A percentile compares a stretch with the other conserved stretches of the same genome.
Evolutionary conservation across 352 stramenopile species (phyloP).

Genomic region (Phytophthora crassamura): DNA sequence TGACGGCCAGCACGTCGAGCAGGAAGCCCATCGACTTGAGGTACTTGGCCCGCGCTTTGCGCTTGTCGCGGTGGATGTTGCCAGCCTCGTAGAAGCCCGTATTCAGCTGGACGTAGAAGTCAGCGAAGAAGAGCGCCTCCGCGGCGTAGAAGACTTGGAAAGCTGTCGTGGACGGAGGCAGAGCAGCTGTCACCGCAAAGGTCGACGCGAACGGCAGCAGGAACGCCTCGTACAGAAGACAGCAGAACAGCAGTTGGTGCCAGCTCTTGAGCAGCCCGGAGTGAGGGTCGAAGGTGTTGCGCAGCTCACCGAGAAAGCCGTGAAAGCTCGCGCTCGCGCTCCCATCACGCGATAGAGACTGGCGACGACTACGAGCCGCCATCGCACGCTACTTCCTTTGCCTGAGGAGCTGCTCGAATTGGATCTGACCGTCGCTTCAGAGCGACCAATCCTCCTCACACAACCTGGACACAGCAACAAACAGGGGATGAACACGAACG

Average conservation of each 20-base stretch:
- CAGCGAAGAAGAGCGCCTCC: conserved; percentile 53
- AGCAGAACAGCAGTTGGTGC: conserved; percentile 53
- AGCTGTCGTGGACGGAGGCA: conserved; percentile 16
- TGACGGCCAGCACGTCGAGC: conserved; percentile 48
- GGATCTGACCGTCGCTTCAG: conserved; percentile 2
- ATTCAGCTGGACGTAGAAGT: conserved; percentile 68
- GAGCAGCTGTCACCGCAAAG: conserved; percentile 18
- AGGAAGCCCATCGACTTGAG: conserved; percentile 49
- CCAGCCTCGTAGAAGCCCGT: conserved; percentile 67
- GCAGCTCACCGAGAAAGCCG: conserved; percentile 33
- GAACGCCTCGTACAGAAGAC: conserved; percentile 56
- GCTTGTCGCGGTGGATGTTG: conserved; percentile 53
- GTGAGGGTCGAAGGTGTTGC: conserved; percentile 61
- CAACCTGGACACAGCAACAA: background rate
- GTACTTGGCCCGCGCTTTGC: conserved; percentile 49
- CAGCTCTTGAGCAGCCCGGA: conserved; percentile 53
- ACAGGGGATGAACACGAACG: background rate
- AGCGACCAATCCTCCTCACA: background rate
- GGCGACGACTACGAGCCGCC: conserved; percentile 2
- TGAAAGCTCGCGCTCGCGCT: conserved; percentile 18
- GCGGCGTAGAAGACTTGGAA: conserved; percentile 41
- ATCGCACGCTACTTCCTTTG: background rate
- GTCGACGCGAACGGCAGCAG: conserved; percentile 54
- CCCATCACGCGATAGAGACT: background rate
- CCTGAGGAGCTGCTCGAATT: background rate